Base-by-base conservation (phyloP, 1,284 basidiomycete species). In the Pholiota adiposa region DNA sequence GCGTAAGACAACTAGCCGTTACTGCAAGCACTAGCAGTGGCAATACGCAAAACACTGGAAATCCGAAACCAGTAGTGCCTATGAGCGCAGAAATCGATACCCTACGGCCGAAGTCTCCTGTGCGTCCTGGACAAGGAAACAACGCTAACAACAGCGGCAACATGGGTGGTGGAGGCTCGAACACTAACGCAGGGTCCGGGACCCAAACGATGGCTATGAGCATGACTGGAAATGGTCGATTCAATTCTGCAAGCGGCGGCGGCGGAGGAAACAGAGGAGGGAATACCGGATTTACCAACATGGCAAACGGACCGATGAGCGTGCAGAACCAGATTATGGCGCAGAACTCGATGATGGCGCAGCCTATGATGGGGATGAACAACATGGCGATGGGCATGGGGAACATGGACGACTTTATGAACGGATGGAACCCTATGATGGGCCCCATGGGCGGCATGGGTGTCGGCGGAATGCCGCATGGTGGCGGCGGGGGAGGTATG, bases 71-170 rank as follows among this genome's bases (percentile, higher is more conserved):
- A 23, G 85, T 93, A 56, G 88, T 92, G 16, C 86, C 92, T 0
- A 86, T 83, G 74, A 87, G 86, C 0, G 74, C 84, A 75, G 93
- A 97, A 69, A 94, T 97, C 67, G 94, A 97, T 62, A 80, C 83
- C 0, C 79, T 97, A 12, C 83, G 95, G 11, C 95, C 94, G 0
- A 97, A 97, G 72, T 96, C 93, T 1, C 95, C 94, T 7, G 73
- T 79, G 33, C 66, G 80, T 48, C 67, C 71, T 54, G 78, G 76
- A 7, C 70, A 73, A 43, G 40, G 25, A 25, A 49, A 52, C 18
- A 53, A 50, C 48, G 18, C 19, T 2, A 59, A 52, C 40, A 62
- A 55, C 18, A 59, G 51, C 41, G 23, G 25, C 27, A 48, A 50
- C 31, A 31, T 38, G 33, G 36, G 49, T 50, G 36, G 49, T 50